Percentiles rank a stretch among this genome's conserved stretches.
phyloP scores from a whole-genome alignment of 23 red algal species.

The Gracilaria domingensis region DNA sequence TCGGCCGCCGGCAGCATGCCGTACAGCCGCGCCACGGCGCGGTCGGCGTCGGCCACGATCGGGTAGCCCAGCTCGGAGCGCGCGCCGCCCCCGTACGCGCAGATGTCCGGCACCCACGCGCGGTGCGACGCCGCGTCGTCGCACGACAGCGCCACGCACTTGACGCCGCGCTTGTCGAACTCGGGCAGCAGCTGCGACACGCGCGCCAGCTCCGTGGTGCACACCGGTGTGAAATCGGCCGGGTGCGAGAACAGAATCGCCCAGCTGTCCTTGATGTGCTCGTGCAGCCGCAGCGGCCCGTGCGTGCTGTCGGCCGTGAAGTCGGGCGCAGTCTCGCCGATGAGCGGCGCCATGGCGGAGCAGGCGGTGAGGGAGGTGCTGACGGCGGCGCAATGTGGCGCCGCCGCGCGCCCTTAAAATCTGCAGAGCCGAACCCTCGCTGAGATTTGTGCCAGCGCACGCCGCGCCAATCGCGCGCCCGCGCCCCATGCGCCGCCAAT shows the following conservation, averaged over 20 bases:
- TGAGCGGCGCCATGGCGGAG: constrained; percentile 44
- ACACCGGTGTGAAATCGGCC: constrained; percentile 83
- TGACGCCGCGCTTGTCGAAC: constrained; percentile 80
- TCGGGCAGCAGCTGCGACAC: constrained; percentile 73
- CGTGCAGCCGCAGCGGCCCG: constrained; percentile 48
- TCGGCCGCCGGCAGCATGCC: constrained; percentile 79
- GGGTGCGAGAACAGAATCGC: constrained; percentile 75
- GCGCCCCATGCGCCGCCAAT: too few relatives aligned
- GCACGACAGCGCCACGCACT: constrained; percentile 76
- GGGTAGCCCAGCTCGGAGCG: constrained; percentile 52
- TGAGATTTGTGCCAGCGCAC: neutral
- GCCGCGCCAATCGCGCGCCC: too few relatives aligned
- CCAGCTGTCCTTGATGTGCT: constrained; percentile 42
- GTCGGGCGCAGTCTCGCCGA: constrained; percentile 64
- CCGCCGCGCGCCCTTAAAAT: too few relatives aligned
- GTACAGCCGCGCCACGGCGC: constrained; percentile 61
- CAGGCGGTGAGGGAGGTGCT: neutral
- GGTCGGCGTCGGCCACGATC: constrained; percentile 77
- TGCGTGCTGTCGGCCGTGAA: constrained; percentile 54
- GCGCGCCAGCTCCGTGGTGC: constrained; percentile 90
- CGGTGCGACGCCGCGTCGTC: constrained; percentile 71
- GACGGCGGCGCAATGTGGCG: neutral
- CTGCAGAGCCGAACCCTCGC: too few relatives aligned
- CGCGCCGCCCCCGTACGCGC: constrained; percentile 26
- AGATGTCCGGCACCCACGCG: constrained; percentile 76